phyloP scores from a whole-genome alignment of 169 alveolate genomes.

The Plasmodium gonderi region DNA sequence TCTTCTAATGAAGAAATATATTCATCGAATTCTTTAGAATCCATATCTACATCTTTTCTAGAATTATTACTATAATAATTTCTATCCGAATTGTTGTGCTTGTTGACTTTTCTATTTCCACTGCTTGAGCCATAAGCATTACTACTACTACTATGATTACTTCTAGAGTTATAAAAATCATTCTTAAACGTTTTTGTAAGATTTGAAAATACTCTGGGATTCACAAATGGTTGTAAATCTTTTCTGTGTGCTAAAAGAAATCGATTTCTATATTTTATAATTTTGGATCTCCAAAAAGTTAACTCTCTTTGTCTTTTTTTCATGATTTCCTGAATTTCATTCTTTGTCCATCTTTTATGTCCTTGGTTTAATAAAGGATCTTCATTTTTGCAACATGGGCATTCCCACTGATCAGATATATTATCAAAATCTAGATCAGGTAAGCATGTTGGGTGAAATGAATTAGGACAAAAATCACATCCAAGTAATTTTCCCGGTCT shows the following conservation, averaged over 20 bases:
- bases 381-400: conserved; percentile 92
- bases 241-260: conserved; percentile 87
- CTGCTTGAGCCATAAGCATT: background rate
- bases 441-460: conserved; percentile 90
- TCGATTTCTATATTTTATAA: conserved; percentile 85
- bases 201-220: conserved; percentile 82
- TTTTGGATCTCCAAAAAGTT: conserved; percentile 83
- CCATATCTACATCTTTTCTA: conserved; percentile 52
- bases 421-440: conserved; percentile 89
- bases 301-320: conserved; percentile 87
- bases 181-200: conserved; percentile 80
- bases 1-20: conserved; percentile 80
- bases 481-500: conserved; percentile 91
- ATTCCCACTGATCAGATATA: conserved; percentile 91
- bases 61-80: conserved; percentile 1
- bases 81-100: conserved; percentile 1
- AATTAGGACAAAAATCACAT: conserved; percentile 92
- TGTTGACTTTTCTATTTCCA: background rate
- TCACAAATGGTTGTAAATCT: conserved; percentile 87
- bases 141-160: background rate
- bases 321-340: conserved; percentile 86
- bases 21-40: conserved; percentile 76
- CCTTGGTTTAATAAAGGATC: conserved; percentile 91
- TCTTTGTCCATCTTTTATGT: conserved; percentile 90
- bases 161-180: conserved; percentile 52